Percentiles rank a stretch among this genome's conserved stretches.
These are phyloP conservation scores for Aphanomyces invadans DNA, from an alignment of 352 stramenopile genomes.

Conservation along the genomic window DNA sequence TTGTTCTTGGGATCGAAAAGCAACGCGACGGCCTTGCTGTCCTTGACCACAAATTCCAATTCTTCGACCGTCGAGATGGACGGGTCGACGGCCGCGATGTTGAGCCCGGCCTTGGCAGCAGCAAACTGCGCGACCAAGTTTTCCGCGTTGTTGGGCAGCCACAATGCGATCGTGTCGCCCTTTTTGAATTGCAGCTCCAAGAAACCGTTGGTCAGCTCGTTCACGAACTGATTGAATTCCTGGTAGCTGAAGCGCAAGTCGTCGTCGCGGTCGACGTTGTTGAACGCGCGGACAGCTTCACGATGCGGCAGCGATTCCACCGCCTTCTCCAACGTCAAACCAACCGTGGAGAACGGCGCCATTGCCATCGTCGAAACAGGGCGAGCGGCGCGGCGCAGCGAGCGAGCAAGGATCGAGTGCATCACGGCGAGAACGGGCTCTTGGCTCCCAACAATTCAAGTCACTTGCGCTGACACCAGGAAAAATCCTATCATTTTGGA, in stretches of 20 bases:
- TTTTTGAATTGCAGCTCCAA: conserved; percentile 58
- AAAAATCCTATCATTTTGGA: background rate
- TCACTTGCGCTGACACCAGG: background rate
- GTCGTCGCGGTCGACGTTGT: conserved; percentile 36
- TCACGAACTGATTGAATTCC: conserved; percentile 63
- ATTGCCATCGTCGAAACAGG: background rate
- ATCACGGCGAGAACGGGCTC: background rate
- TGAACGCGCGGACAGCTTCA: conserved; percentile 70
- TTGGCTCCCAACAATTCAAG: conserved; percentile 12
- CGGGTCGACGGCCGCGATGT: conserved; percentile 71
- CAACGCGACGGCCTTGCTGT: conserved; percentile 68
- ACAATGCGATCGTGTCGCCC: conserved; percentile 72
- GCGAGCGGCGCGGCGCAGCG: background rate
- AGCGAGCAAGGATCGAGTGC: conserved; percentile 15
- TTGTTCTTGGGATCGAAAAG: conserved; percentile 80
- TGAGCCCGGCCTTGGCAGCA: conserved; percentile 75
- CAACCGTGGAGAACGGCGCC: conserved; percentile 30
- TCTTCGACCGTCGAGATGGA: conserved; percentile 63
- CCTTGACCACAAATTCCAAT: conserved; percentile 72
- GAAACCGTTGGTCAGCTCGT: conserved; percentile 74
- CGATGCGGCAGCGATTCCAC: conserved; percentile 75
- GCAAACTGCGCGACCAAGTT: conserved; percentile 76
- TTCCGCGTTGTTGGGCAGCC: conserved; percentile 77
- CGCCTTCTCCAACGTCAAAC: conserved; percentile 59
- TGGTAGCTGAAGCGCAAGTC: conserved; percentile 81